phyloP scores from a whole-genome alignment of 345 rosid genomes.

The Bruguiera sexangula region DNA sequence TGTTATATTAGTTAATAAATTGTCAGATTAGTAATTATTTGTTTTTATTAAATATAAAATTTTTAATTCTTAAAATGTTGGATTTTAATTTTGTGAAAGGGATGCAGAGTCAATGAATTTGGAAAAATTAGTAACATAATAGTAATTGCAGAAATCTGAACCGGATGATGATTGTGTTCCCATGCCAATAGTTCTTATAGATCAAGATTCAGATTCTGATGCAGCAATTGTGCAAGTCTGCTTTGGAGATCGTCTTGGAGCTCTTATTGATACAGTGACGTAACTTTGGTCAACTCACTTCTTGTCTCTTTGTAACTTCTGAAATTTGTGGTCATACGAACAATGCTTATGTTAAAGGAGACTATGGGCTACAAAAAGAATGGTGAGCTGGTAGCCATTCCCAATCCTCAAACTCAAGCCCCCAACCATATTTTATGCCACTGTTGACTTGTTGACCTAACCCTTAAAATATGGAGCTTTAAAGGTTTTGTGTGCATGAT shows the following conservation, averaged over 20 bases:
- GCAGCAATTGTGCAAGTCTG: constrained; percentile 84
- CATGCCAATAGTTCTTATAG: constrained; percentile 72
- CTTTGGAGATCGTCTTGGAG: constrained; percentile 96
- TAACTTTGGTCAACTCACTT: constrained; percentile 3
- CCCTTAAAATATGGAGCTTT: neutral
- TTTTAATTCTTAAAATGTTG: too few relatives aligned
- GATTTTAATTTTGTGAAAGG: too few relatives aligned
- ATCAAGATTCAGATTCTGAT: constrained; percentile 83
- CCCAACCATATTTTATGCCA: neutral
- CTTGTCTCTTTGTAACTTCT: neutral
- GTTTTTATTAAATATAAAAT: too few relatives aligned
- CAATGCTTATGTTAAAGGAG: neutral
- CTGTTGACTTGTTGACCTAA: neutral
- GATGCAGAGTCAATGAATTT: too few relatives aligned
- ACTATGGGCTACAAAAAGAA: neutral
- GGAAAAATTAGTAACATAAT: constrained; percentile 17
- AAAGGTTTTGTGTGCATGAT: neutral
- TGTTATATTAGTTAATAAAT: too few relatives aligned
- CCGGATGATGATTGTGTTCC: constrained; percentile 51
- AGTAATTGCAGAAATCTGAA: constrained; percentile 51
- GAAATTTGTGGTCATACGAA: neutral
- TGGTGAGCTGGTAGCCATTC: neutral
- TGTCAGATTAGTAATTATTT: too few relatives aligned
- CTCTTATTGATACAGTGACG: constrained; percentile 82
- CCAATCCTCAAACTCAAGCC: neutral